Evolutionary conservation across 345 rosid species (phyloP), one percentile per base, ranked within the genome.

Genomic region (Eucalyptus polybractea): DNA sequence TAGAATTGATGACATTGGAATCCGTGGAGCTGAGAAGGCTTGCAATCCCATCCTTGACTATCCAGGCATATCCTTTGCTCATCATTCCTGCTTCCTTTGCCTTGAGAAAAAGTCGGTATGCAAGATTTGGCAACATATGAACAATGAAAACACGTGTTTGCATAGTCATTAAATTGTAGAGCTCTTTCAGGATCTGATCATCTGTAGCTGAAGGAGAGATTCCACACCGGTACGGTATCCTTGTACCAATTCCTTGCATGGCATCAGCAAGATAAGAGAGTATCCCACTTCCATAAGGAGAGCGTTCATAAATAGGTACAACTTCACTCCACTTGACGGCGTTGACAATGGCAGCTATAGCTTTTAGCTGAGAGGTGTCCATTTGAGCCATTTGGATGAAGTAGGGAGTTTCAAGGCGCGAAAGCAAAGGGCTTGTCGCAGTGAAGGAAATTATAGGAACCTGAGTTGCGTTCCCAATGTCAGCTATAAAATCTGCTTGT

Each of bases 141-240:
- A n/a, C n/a, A n/a, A n/a, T n/a, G n/a, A n/a, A n/a, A n/a, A 95
- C 95, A 62, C 97, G 91, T 2, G 95, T 93, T 72, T 93, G 97
- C 94, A 22, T 93, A 1, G 93, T 93, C 95, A 90, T 96, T 69
- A 95, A 88, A 80, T 89, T 94, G 80, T 91, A 89, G 8, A 96
- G 92, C 88, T 93, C 93, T 25, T 42, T 72, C 3, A 5, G 12
- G 67, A 96, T 94, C 87, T 93, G 92, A 31, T 91, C 93, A 88
- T 93, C 92, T 3, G 88, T 90, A 56, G 95, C 93, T 3, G 47
- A 72, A 1, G 89, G 87, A 56, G 95, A 87, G 58, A 96, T 94
- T 44, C 47, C 83, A 80, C 92, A 90, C 85, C 88, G 90, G 89
- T 92, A 69, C 0, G 93, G 80, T 56, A 93, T 69, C 4, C 65